Conservation (phyloP, 2,329 filamentous ascomycete genomes). For the Aurifilum marmelostoma region DNA sequence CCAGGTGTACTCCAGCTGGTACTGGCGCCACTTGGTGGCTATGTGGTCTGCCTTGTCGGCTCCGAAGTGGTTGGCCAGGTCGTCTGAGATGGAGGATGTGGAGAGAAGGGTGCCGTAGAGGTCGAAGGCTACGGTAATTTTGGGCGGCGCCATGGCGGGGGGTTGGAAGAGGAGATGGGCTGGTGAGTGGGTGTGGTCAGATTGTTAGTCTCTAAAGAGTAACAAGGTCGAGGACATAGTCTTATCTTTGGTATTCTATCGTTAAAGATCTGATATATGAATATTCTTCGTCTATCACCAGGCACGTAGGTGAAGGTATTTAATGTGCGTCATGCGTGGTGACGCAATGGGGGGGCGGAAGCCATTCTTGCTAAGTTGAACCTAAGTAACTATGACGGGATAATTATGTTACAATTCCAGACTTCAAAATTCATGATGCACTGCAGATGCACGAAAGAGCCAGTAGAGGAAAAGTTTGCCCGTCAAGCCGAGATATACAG, state of each 20-base stretch:
- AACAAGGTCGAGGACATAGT: not conserved
- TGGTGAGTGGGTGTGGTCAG: not conserved
- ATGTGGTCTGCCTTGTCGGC: slow-evolving; percentile 56
- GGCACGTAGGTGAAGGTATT: not conserved
- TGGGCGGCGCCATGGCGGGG: not conserved
- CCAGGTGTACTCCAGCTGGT: slow-evolving; percentile 80
- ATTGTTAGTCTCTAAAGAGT: not conserved
- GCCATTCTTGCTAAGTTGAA: not conserved
- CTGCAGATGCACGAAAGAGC: too few relatives aligned
- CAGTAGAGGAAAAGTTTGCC: not conserved
- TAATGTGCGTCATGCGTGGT: slow-evolving; percentile 15
- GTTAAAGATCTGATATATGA: too few relatives aligned
- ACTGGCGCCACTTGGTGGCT: slow-evolving; percentile 65
- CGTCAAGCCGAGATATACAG: not conserved
- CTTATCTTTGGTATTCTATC: too few relatives aligned
- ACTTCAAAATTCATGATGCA: too few relatives aligned
- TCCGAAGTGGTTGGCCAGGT: slow-evolving; percentile 61
- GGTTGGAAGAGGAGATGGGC: not conserved
- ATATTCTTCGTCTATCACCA: not conserved
- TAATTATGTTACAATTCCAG: not conserved
- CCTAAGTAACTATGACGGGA: not conserved
- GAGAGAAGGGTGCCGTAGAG: slow-evolving; percentile 76
- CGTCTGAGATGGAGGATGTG: slow-evolving; percentile 67
- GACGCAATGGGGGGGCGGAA: slow-evolving; percentile 26
- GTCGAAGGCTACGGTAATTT: slow-evolving; percentile 68